Percentiles rank a stretch among this genome's conserved stretches.
These are phyloP conservation scores for Bolboschoenus planiculmis DNA, from an alignment of 176 grass and related monocot species.

Conservation along the genomic window DNA sequence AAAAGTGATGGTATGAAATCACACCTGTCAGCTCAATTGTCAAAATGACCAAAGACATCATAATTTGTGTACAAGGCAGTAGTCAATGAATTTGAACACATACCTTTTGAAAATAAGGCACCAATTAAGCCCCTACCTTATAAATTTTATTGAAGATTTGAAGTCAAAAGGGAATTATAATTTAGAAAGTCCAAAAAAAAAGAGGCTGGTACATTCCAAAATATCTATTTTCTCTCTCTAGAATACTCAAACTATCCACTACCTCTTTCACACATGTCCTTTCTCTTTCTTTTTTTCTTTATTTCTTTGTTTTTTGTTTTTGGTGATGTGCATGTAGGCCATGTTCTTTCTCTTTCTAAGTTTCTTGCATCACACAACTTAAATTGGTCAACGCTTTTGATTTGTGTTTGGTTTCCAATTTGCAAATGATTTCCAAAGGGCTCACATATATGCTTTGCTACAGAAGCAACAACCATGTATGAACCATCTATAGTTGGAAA, in stretches of 20 bases:
- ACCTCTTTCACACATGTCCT: not conserved
- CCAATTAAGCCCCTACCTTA: not conserved
- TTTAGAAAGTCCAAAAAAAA: not conserved
- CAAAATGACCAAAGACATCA: not conserved
- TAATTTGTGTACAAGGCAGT: not conserved
- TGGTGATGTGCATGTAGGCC: no score
- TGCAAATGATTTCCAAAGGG: not conserved
- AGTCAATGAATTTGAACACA: not conserved
- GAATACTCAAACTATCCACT: not conserved
- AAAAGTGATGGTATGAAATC: not conserved
- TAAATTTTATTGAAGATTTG: not conserved
- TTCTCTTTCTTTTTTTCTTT: not conserved
- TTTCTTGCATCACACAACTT: not conserved
- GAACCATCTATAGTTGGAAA: not conserved
- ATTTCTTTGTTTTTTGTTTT: no score
- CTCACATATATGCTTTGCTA: not conserved
- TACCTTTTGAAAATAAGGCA: not conserved
- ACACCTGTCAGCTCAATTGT: not conserved
- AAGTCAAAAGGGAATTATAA: not conserved
- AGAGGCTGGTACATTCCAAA: not conserved
- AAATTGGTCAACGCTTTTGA: not conserved
- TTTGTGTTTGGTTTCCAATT: not conserved
- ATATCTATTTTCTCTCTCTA: not conserved
- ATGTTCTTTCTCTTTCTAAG: not conserved
- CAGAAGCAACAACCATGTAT: not conserved